A percentile compares a stretch with the other conserved stretches of the same genome.
phyloP scores from a whole-genome alignment of 176 grass and related monocot species.

The Eleusine indica region DNA sequence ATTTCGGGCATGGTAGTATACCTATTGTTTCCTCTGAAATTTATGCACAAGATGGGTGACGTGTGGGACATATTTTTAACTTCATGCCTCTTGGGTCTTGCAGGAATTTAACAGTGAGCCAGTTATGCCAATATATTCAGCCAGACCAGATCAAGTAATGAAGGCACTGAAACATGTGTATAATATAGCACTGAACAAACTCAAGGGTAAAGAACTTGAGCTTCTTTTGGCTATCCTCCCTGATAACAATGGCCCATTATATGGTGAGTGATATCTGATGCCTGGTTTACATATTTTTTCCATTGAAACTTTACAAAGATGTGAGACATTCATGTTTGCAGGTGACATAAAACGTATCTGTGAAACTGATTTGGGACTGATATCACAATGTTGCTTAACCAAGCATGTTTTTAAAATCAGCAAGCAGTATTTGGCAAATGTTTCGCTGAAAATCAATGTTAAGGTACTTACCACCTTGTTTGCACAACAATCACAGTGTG shows the following conservation, averaged over 20 bases:
- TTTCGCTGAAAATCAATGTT: slow-evolving; percentile 99
- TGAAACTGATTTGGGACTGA: slow-evolving; percentile 97
- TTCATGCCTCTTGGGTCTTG: slow-evolving; percentile 16
- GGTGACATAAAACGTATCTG: slow-evolving; percentile 99
- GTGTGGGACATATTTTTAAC: slow-evolving; percentile 1
- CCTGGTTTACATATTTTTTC: not conserved
- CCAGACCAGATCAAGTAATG: slow-evolving; percentile 89
- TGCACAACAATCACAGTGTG: slow-evolving; percentile 19
- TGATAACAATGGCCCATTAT: slow-evolving; percentile 95
- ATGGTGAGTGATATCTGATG: slow-evolving; percentile 53
- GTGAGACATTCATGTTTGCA: slow-evolving; percentile 36
- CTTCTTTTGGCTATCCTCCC: slow-evolving; percentile 96
- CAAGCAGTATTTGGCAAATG: slow-evolving; percentile 99
- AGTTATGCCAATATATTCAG: slow-evolving; percentile 91
- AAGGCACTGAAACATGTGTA: slow-evolving; percentile 93
- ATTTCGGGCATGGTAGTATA: slow-evolving; percentile 96
- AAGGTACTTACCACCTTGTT: slow-evolving; percentile 63
- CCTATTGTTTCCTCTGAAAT: not conserved
- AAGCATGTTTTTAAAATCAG: slow-evolving; percentile 99
- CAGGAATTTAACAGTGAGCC: slow-evolving; percentile 97
- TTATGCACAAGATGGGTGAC: not conserved
- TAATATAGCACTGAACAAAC: slow-evolving; percentile 81
- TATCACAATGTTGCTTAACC: slow-evolving; percentile 97
- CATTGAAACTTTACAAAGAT: not conserved
- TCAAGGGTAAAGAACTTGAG: slow-evolving; percentile 97